These are phyloP conservation scores for Candida chilensis DNA, from an alignment of 805 yeast genomes.

Conservation along the genomic window DNA sequence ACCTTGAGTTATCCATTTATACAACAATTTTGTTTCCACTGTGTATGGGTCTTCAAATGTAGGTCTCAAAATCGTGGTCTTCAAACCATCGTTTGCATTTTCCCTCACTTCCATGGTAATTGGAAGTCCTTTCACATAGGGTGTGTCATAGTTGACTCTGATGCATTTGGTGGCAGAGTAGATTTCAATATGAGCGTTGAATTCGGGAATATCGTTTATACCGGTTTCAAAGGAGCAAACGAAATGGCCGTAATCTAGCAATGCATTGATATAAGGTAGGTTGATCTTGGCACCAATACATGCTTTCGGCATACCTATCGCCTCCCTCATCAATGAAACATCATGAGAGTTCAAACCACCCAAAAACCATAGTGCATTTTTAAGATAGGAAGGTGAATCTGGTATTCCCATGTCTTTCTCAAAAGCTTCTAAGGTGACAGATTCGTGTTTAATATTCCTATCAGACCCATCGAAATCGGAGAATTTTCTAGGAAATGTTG, in stretches of 20 bases:
- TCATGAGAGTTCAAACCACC: slow-evolving; percentile 4
- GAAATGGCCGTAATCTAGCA: slow-evolving; percentile 3
- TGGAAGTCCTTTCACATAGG: slow-evolving; percentile 4
- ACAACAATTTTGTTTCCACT: no score
- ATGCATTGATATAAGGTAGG: slow-evolving; percentile 2
- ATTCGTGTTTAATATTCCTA: no score
- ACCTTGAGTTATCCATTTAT: no score
- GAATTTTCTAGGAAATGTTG: slow-evolving; percentile 3
- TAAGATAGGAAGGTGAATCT: slow-evolving; percentile 1
- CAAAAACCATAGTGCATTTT: slow-evolving; percentile 2
- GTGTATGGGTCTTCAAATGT: slow-evolving; percentile 3
- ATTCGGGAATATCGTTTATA: slow-evolving; percentile 2
- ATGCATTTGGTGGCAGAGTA: slow-evolving; percentile 3
- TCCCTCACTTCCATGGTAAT: slow-evolving; percentile 4
- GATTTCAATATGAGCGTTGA: slow-evolving; percentile 4
- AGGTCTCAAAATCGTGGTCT: slow-evolving; percentile 2
- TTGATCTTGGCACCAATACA: slow-evolving; percentile 2
- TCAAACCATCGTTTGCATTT: not conserved
- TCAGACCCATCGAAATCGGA: slow-evolving; percentile 1
- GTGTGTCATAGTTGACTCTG: slow-evolving; percentile 4
- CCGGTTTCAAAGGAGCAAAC: slow-evolving; percentile 3
- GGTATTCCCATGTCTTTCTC: not conserved
- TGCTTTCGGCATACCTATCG: slow-evolving; percentile 2
- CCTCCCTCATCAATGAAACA: slow-evolving; percentile 3
- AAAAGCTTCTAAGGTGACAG: no score